Base-by-base conservation (phyloP, 108 stramenopile species). In the Cyclotella atomus region DNA sequence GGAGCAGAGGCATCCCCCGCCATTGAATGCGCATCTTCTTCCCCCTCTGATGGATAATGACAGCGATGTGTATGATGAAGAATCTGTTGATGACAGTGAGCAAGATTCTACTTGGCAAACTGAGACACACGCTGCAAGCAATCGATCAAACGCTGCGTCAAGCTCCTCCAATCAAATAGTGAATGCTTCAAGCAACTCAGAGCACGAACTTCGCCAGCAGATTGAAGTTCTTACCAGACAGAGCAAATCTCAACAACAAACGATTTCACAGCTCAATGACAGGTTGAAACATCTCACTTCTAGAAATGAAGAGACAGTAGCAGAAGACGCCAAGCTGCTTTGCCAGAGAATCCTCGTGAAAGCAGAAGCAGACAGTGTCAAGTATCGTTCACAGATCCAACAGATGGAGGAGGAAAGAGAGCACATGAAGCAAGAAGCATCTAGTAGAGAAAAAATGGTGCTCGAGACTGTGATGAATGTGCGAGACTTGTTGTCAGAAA, bases 321-420 rank as follows among this genome's bases (percentile, higher is more conserved):
- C 61, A 25, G 62, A 64, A 20, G 72, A 73, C 21, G 47, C 72
- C 33, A 80, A 73, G 41, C 45, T 73, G 21, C 38, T 80, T 14
- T 69, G 79, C 59, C 70, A 80, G 47, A 45, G 79, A 64, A 80
- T 80, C 38, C 60, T 80, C 17, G 79, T 67, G 35, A 68, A 80
- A 41, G 71, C 79, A 41, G 79, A 80, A 55, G 46, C 79, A 16
- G 79, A 80, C 24, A 69, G 67, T 32, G 79, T 80, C 23, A 41
- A 60, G 29, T 69, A 66, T 52, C 79, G 79, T 10, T 49, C 68
- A 20, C 79, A 73, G 36, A 69, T 73, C 57, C 44, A 65, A 38
- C 59, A 75, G 43, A 55, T 75, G 36, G 44, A 69, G 43, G 73
- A 44, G 14, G 54, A 75, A 36, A 75, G 72, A 30, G 67, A 53